A percentile compares a stretch with the other conserved stretches of the same genome.
Evolutionary conservation across 2,329 filamentous ascomycete genomes (phyloP).

Genomic region (Trichoderma sp.): DNA sequence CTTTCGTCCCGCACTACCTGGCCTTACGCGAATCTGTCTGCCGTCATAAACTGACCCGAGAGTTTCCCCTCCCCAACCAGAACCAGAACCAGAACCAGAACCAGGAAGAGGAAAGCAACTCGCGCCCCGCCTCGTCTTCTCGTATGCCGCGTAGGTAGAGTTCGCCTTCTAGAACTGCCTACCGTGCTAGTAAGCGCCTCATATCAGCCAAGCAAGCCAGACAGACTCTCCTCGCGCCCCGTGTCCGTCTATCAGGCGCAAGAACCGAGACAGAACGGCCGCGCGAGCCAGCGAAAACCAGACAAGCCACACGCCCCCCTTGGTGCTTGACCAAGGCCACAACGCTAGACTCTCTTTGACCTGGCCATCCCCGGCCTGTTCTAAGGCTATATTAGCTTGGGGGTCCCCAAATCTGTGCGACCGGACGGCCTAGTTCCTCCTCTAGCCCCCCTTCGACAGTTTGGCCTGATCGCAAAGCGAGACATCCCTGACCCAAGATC

Average conservation of each 20-base stretch:
- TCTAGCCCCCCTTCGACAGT: slow-evolving; percentile 34
- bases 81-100: neutral
- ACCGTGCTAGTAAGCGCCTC: slow-evolving; percentile 12
- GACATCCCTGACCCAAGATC: slow-evolving; percentile 33
- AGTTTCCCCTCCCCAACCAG: slow-evolving; percentile 8
- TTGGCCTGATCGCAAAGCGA: slow-evolving; percentile 34
- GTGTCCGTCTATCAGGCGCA: slow-evolving; percentile 21
- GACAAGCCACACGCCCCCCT: slow-evolving; percentile 29
- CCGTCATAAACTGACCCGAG: slow-evolving; percentile 27
- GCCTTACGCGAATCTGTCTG: slow-evolving; percentile 25
- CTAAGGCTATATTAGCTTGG: slow-evolving; percentile 46
- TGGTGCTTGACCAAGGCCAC: slow-evolving; percentile 30
- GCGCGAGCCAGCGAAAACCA: neutral
- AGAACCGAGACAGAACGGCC: too few species aligned
- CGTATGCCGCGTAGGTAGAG: neutral
- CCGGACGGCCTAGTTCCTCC: slow-evolving; percentile 27
- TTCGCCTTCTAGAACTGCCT: slow-evolving; percentile 25
- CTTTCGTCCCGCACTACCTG: slow-evolving; percentile 36
- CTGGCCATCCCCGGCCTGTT: slow-evolving; percentile 40
- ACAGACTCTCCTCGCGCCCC: slow-evolving; percentile 13
- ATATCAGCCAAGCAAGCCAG: slow-evolving; percentile 17
- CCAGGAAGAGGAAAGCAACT: neutral
- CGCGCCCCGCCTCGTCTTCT: slow-evolving; percentile 14
- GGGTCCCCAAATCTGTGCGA: slow-evolving; percentile 40
- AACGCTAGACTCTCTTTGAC: slow-evolving; percentile 43